A percentile compares a stretch with the other conserved stretches of the same genome.
phyloP scores from a whole-genome alignment of 2,329 filamentous ascomycete genomes.

The Bipolaris bicolor region DNA sequence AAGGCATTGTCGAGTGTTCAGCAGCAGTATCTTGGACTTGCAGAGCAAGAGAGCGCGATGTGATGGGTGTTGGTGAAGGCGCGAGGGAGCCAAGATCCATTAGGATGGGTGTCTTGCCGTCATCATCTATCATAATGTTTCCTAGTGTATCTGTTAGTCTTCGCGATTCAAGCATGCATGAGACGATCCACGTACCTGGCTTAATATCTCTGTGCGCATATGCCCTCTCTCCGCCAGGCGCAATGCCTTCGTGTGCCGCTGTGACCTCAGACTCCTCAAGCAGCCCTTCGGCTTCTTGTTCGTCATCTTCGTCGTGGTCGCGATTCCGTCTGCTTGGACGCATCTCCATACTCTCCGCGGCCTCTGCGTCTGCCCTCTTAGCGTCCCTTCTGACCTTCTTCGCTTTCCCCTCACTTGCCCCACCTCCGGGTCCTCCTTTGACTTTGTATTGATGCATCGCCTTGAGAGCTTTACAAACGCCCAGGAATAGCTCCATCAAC shows the following conservation, averaged over 20 bases:
- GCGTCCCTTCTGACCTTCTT: conserved; percentile 62
- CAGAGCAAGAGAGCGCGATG: conserved; percentile 85
- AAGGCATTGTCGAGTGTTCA: conserved; percentile 98
- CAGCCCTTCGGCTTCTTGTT: conserved; percentile 78
- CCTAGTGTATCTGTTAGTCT: conserved; percentile 53
- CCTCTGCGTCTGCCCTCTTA: conserved; percentile 59
- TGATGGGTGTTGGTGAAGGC: conserved; percentile 85
- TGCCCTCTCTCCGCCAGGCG: conserved; percentile 72
- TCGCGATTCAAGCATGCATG: neutral
- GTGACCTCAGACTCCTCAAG: conserved; percentile 81
- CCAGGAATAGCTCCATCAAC: conserved; percentile 88
- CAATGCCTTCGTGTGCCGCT: conserved; percentile 69
- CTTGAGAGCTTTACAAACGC: conserved; percentile 85
- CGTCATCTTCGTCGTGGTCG: conserved; percentile 67
- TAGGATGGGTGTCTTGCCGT: conserved; percentile 84
- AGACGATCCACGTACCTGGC: conserved; percentile 69
- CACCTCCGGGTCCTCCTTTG: conserved; percentile 60
- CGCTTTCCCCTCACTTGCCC: conserved; percentile 58
- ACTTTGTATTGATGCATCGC: conserved; percentile 90
- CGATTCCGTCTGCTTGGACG: conserved; percentile 47
- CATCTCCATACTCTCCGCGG: conserved; percentile 54
- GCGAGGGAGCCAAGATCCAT: conserved; percentile 97
- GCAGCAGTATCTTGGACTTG: conserved; percentile 93
- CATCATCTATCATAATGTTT: conserved; percentile 98
- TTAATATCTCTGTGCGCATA: conserved; percentile 98